Conservation (phyloP, 169 alveolate species). For the Plasmodium malariae region DNA sequence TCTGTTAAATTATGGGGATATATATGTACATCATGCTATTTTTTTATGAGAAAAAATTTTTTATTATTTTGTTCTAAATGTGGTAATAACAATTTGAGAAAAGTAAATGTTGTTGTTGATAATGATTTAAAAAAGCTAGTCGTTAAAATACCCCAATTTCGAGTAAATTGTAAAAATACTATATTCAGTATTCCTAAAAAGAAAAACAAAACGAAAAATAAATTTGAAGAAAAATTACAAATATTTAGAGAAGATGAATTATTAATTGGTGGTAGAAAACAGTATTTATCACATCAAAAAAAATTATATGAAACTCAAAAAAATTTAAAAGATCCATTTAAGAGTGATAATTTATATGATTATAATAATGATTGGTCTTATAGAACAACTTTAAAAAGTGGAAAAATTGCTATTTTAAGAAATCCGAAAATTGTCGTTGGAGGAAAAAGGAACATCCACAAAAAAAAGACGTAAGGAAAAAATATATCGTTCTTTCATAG, state of each 20-base stretch:
- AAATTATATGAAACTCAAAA: conserved; percentile 71
- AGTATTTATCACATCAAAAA: conserved; percentile 73
- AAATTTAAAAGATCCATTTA: conserved; percentile 58
- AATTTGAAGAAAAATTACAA: conserved; percentile 74
- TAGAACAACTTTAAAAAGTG: conserved; percentile 68
- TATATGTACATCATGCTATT: conserved; percentile 86
- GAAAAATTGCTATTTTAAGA: conserved; percentile 50
- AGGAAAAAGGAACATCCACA: conserved; percentile 35
- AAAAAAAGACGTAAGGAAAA: conserved; percentile 10
- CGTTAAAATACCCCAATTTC: conserved; percentile 64
- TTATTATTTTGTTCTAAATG: conserved; percentile 91
- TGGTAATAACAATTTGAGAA: conserved; percentile 91
- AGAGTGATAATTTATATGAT: conserved; percentile 31
- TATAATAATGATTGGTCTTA: conserved; percentile 35
- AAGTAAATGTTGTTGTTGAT: conserved; percentile 86
- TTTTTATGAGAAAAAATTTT: conserved; percentile 78
- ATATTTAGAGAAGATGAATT: conserved; percentile 89
- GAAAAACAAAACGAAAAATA: conserved; percentile 81
- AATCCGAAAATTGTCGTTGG: conserved; percentile 74
- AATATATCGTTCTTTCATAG: no score
- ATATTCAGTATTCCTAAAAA: conserved; percentile 85
- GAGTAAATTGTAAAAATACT: conserved; percentile 83
- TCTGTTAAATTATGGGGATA: conserved; percentile 92
- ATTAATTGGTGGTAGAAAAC: conserved; percentile 82
- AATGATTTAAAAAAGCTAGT: conserved; percentile 78